These are phyloP conservation scores for Fonsecaea erecta DNA, from an alignment of 2,329 filamentous ascomycete genomes.

Conservation along the genomic window DNA sequence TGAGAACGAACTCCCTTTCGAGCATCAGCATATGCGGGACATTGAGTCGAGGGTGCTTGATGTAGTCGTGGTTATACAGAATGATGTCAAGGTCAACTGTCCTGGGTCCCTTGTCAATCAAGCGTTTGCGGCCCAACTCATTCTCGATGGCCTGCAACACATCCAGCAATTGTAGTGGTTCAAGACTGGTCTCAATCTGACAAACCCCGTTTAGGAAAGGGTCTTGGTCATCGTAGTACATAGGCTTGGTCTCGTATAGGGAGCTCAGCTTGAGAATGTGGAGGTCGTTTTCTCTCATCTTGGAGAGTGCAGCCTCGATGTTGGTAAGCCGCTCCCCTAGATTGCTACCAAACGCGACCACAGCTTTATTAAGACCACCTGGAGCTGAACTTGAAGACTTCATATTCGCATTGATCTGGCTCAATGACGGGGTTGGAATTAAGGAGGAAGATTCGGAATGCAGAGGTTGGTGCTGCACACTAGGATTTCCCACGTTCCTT, in stretches of 20 bases:
- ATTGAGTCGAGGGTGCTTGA: conserved; percentile 74
- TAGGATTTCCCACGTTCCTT: not conserved
- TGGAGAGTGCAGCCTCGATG: conserved; percentile 81
- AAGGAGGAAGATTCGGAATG: not conserved
- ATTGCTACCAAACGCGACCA: conserved; percentile 91
- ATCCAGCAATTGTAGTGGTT: conserved; percentile 76
- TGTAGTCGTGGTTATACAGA: conserved; percentile 70
- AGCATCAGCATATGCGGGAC: conserved; percentile 84
- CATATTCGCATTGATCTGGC: conserved; percentile 9
- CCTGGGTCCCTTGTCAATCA: conserved; percentile 89
- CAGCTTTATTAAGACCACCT: conserved; percentile 55
- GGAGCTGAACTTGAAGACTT: conserved; percentile 5
- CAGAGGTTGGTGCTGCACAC: not conserved
- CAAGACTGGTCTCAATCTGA: conserved; percentile 78
- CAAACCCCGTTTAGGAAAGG: conserved; percentile 83
- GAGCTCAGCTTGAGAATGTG: conserved; percentile 78
- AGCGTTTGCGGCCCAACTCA: conserved; percentile 75
- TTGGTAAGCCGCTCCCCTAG: conserved; percentile 78
- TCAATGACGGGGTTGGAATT: not conserved
- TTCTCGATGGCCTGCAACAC: conserved; percentile 83
- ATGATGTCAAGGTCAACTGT: conserved; percentile 95
- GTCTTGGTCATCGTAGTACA: conserved; percentile 92
- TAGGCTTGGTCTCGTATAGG: conserved; percentile 92
- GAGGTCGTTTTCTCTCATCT: conserved; percentile 76
- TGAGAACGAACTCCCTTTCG: conserved; percentile 91